Conservation (phyloP, 306 rosid genomes). For the Quillaja saponaria region DNA sequence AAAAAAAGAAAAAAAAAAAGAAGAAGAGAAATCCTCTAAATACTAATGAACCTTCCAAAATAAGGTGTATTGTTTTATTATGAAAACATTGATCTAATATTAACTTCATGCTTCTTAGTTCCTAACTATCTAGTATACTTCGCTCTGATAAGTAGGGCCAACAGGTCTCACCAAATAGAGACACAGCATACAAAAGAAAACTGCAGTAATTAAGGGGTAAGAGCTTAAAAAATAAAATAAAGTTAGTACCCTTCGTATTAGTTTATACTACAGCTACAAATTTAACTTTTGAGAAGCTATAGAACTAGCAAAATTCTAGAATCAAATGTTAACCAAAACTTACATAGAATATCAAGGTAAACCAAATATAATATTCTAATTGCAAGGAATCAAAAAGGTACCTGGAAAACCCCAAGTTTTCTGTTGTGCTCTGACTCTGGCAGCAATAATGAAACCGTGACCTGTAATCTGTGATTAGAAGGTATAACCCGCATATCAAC, state of each 20-base stretch:
- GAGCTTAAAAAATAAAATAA: not conserved
- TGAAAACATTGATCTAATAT: too few relatives aligned
- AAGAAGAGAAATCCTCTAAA: too few relatives aligned
- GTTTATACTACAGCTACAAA: not conserved
- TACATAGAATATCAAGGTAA: not conserved
- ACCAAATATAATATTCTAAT: not conserved
- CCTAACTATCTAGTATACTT: constrained; percentile 2
- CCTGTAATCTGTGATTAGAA: constrained; percentile 48
- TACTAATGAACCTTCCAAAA: too few relatives aligned
- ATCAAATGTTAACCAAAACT: constrained; percentile 1
- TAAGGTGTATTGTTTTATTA: too few relatives aligned
- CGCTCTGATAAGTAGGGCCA: not conserved
- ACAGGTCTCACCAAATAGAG: not conserved
- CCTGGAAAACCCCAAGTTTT: constrained; percentile 88
- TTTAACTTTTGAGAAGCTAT: not conserved
- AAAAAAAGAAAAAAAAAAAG: too few relatives aligned
- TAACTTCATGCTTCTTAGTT: not conserved
- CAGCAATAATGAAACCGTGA: constrained; percentile 45
- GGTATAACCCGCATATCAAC: constrained; percentile 45
- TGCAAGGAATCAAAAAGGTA: constrained; percentile 28
- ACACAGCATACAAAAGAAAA: constrained; percentile 4
- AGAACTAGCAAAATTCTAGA: constrained; percentile 21
- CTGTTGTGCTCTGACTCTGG: constrained; percentile 82
- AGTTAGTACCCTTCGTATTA: not conserved
- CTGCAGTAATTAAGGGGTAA: not conserved